Evolutionary conservation across 768 basidiomycete species (phyloP), one percentile per base, ranked within the genome.

Genomic region (Mycena vulgaris): DNA sequence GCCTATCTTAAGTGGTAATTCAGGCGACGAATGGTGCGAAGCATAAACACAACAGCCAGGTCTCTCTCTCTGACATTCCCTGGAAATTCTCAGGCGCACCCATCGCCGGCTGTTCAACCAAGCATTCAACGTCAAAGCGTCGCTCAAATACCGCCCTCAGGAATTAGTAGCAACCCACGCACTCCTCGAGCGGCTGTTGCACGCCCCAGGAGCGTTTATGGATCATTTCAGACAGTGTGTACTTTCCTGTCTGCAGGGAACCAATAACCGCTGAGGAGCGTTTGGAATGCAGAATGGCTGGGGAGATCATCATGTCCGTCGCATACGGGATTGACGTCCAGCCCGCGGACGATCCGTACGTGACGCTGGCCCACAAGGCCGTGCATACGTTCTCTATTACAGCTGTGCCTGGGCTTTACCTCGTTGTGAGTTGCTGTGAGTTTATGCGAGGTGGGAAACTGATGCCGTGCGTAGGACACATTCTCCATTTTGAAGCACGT

Each of bases 241-340:
- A 25, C 56, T 49, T 10, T 8, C 56, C 14, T 59, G 33, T 9
- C 14, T 39, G 21, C 42, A 10, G 25, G 9, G 16, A 47, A 3
- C 37, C 7, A 21, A 10, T 25, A 31, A 2, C 28, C 17, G 40
- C 9, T 17, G 13, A 30, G 17, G 39, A 16, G 3, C 30, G 4
- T 13, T 28, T 3, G 39, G n/a, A 39, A 6, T 14, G 3, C 14
- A 70, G 72, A 28, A 68, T 75, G 33, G 66, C 78, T 14, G 80
- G 78, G 19, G 79, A 77, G 3, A 75, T 79, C 23, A 78, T 80
- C 1, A 67, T 82, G 19, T 69, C 73, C 0, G 37, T 81, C 17
- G 75, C 81, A 2, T 79, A 81, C 61, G 81, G 81, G 1, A 74
- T 80, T 52, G 58, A 76, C 35, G 72, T 80, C 28, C 68, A 76